Conservation (phyloP, 768 basidiomycete species). For the Ramaria rubella region DNA sequence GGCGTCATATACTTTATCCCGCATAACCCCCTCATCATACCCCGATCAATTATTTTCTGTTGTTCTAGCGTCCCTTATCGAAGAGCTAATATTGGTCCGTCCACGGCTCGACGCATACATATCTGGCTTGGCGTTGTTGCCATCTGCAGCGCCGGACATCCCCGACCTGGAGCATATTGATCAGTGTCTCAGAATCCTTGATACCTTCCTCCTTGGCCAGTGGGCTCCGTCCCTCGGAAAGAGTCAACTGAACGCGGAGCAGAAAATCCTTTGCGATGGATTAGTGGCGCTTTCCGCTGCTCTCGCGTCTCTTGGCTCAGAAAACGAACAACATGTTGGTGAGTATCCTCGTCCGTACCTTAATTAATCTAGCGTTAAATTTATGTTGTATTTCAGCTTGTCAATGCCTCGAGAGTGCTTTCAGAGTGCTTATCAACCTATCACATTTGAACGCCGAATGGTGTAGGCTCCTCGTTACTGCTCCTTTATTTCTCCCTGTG, state of each 20-base stretch:
- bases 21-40: conserved; percentile 42
- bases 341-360: not conserved
- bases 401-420: conserved; percentile 47
- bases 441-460: conserved; percentile 58
- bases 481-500: conserved; percentile 41
- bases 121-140: conserved; percentile 36
- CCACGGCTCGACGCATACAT: conserved; percentile 33
- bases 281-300: conserved; percentile 47
- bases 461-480: conserved; percentile 44
- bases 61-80: conserved; percentile 27
- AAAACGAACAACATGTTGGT: conserved; percentile 20
- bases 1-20: conserved; percentile 41
- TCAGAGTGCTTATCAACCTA: conserved; percentile 66
- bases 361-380: not conserved
- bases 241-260: conserved; percentile 28
- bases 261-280: conserved; percentile 40
- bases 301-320: conserved; percentile 33
- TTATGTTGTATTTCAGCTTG: conserved; percentile 23
- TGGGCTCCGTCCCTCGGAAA: conserved; percentile 34
- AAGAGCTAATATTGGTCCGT: conserved; percentile 36
- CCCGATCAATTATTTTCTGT: conserved; percentile 21
- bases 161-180: conserved; percentile 43
- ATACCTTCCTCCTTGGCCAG: conserved; percentile 53
- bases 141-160: conserved; percentile 19
- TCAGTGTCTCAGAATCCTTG: conserved; percentile 53